Base-by-base conservation (phyloP, 1,284 basidiomycete species). In the Moniliophthora roreri region DNA sequence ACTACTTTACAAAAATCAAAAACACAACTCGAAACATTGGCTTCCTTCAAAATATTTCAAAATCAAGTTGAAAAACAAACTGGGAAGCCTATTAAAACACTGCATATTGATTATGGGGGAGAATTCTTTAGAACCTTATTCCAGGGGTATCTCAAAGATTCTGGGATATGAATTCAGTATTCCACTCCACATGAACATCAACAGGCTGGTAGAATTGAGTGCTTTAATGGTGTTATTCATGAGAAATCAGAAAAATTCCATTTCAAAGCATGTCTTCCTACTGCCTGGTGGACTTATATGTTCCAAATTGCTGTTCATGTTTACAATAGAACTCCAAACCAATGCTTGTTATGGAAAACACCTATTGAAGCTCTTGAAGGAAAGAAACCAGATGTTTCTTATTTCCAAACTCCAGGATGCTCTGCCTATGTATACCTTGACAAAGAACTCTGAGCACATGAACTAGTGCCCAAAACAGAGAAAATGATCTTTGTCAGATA, bases 221-320 rank as follows among this genome's bases (percentile, higher is more conserved):
- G 52, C 5, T 41, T 53, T 32, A 47, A 52, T 42, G 2, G 52
- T 7, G 54, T 49, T 11, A 26, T 52, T 11, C 20, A 21, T 9
- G 44, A 53, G 0, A 65, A 62, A 34, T 58, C 61, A 2, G 39
- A 62, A 16, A 50, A 64, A 0, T 63, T 71, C 50, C 51, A 52
- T 0, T 44, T 50, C 41, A 46, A 61, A 13, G 63, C 62, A 2
- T 57, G 60, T 36, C 28, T 62, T n/a, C 68, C 66, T 10, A 42
- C 58, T 1, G 40, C 21, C 20, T 64, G 58, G 54, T 69, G 66
- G 67, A 60, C 63, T 36, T 62, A 66, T 49, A 50, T 65, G 0
- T 38, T 66, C 7, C 7, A 18, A 0, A 48, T 61, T 50, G 61
- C 64, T 13, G 40, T 55, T 0, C 60, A 66, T 55, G 20, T 69